Base-by-base conservation (phyloP, 73 alveolate species). In the Stentor coeruleus region DNA sequence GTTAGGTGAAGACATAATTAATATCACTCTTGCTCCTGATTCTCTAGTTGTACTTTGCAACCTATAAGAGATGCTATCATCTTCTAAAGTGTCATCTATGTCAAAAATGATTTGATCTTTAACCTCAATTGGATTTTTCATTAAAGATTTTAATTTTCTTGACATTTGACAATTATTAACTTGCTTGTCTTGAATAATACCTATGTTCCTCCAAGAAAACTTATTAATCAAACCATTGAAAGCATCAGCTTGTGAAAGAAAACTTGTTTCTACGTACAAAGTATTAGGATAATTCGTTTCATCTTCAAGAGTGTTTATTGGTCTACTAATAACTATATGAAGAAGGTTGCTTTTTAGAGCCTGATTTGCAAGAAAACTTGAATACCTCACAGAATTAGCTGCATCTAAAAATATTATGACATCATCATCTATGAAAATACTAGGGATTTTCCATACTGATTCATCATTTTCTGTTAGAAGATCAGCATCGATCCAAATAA, bases 31-130 rank as follows among this genome's bases (percentile, higher is more conserved):
- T 0, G 83, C 83, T 1, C 72, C 72, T 1, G 83, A 75, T 2
- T 75, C 74, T 75, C 38, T 75, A 37, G 83, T 75, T n/a, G 83
- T 75, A 38, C 74, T 39, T 40, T 75, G 20, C 84, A 75, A 2
- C 20, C 83, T 31, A 0, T 15, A 14, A 11, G 35, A 37, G 3
- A 75, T 31, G 3, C 39, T 66, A 36, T 15, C 39, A 31, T 28
- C 6, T 14, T 20, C 6, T 0, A n/a, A 37, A 20, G 41, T 75
- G 74, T 37, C 59, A 38, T 39, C 28, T n/a, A 35, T 38, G 72
- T 75, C 83, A 15, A 75, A 14, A 40, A 75, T 35, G 15, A 75
- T n/a, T 2, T 75, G 59, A 38, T 75, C 83, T 75, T 20, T 26
- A 31, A 75, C 38, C 28, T 31, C 39, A 33, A 75, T 36, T 0